Evolutionary conservation across 768 basidiomycete species (phyloP).

Genomic region (Floccularia luteovirens): DNA sequence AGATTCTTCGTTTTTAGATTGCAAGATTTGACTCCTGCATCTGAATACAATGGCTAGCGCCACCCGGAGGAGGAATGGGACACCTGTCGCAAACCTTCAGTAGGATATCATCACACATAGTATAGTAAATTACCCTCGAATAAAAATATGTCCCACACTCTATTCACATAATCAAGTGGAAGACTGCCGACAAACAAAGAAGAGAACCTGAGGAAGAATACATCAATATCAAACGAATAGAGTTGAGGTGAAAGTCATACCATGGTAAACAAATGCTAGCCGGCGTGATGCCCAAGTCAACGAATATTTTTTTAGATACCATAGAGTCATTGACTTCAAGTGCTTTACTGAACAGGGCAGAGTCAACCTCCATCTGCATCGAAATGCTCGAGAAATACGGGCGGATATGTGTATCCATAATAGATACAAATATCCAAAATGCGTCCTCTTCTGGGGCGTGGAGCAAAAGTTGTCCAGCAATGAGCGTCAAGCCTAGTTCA

Average conservation of each 20-base stretch:
- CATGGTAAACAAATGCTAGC: constrained; percentile 54
- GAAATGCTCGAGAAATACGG: constrained; percentile 60
- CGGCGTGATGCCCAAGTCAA: constrained; percentile 54
- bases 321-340: constrained; percentile 55
- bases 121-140: constrained; percentile 55
- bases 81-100: constrained; percentile 34
- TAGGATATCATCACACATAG: not conserved
- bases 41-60: constrained; percentile 58
- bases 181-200: constrained; percentile 63
- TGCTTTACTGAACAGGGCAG: constrained; percentile 59
- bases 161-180: constrained; percentile 55
- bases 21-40: constrained; percentile 52
- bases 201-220: constrained; percentile 50
- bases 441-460: constrained; percentile 84
- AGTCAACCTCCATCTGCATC: constrained; percentile 70
- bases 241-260: constrained; percentile 21
- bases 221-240: constrained; percentile 4
- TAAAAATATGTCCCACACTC: constrained; percentile 80
- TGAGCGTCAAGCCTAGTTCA: constrained; percentile 51
- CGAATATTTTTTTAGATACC: constrained; percentile 61
- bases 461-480: constrained; percentile 65
- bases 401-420: constrained; percentile 82
- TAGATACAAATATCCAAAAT: constrained; percentile 83
- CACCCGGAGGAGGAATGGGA: constrained; percentile 68
- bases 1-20: constrained; percentile 36